Conservation (phyloP, 1,284 basidiomycete species). For the Erythrobasidium hasegawianum region DNA sequence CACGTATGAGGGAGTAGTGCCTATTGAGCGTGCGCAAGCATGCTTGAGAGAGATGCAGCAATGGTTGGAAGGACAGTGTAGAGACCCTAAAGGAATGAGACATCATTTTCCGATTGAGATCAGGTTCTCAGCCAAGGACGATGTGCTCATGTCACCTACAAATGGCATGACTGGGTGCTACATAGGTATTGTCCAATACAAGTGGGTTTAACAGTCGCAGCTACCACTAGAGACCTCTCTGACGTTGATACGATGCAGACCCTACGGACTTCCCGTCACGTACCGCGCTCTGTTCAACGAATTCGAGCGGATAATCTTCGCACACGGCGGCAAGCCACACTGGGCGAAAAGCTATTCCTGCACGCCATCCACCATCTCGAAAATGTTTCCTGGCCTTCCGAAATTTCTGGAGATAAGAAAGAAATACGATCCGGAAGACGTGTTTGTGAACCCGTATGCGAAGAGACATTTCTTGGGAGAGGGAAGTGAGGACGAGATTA, state of each 20-base stretch:
- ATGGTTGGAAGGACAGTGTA: constrained; percentile 70
- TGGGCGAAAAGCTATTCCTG: constrained; percentile 93
- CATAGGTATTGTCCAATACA: constrained; percentile 94
- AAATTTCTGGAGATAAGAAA: constrained; percentile 70
- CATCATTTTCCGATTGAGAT: constrained; percentile 94
- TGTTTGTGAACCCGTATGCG: constrained; percentile 62
- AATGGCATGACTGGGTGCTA: constrained; percentile 77
- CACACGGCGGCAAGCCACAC: constrained; percentile 80
- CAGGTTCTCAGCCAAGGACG: constrained; percentile 79
- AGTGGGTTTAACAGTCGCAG: constrained; percentile 57
- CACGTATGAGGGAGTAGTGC: constrained; percentile 51
- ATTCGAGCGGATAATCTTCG: constrained; percentile 72
- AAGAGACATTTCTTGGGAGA: constrained; percentile 55
- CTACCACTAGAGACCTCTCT: not conserved
- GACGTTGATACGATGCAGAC: constrained; percentile 55
- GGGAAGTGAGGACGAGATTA: constrained; percentile 1
- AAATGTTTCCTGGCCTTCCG: constrained; percentile 76
- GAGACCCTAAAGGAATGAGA: constrained; percentile 66
- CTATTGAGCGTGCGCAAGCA: constrained; percentile 50
- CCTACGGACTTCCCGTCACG: constrained; percentile 81
- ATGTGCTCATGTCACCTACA: constrained; percentile 89
- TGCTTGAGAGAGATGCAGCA: constrained; percentile 70
- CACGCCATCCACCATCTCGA: constrained; percentile 62
- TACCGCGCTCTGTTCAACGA: constrained; percentile 75
- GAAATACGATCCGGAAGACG: constrained; percentile 70